Evolutionary conservation across 2,329 filamentous ascomycete species (phyloP).

Genomic region (Elsinoe ampelina): DNA sequence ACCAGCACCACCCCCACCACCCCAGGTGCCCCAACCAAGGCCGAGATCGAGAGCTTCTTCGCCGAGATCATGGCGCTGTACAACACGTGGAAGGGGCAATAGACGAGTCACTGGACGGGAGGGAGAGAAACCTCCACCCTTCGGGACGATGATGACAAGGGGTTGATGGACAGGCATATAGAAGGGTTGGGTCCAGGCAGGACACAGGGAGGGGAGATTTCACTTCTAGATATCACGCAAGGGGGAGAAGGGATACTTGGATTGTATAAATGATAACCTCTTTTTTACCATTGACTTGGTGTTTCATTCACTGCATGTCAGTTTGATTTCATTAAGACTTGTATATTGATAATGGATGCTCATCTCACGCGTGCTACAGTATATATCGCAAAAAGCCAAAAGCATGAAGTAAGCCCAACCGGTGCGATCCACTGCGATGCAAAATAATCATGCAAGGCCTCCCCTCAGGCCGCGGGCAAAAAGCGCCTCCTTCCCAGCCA

Average conservation of each 20-base stretch:
- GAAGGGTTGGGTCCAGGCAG: not conserved
- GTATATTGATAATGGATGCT: no score
- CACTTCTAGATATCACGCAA: not conserved
- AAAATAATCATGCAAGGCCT: no score
- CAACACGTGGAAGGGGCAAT: constrained; percentile 10
- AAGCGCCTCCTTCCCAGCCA: no score
- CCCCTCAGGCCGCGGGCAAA: no score
- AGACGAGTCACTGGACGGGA: not conserved
- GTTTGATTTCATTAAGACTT: no score
- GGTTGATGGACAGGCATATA: not conserved
- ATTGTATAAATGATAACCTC: not conserved
- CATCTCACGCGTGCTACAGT: no score
- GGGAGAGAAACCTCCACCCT: not conserved
- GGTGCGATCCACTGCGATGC: no score
- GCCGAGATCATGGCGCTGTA: constrained; percentile 5
- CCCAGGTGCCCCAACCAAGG: not conserved
- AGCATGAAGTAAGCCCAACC: no score
- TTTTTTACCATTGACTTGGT: not conserved
- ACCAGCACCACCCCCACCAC: not conserved
- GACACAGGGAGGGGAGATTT: not conserved
- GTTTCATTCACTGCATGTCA: no score
- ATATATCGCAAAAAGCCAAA: no score
- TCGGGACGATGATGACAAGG: not conserved
- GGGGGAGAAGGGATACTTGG: not conserved
- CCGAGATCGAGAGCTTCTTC: constrained; percentile 10